phyloP scores from a whole-genome alignment of 129 eudicot genomes.

The Ambrosia trifida region DNA sequence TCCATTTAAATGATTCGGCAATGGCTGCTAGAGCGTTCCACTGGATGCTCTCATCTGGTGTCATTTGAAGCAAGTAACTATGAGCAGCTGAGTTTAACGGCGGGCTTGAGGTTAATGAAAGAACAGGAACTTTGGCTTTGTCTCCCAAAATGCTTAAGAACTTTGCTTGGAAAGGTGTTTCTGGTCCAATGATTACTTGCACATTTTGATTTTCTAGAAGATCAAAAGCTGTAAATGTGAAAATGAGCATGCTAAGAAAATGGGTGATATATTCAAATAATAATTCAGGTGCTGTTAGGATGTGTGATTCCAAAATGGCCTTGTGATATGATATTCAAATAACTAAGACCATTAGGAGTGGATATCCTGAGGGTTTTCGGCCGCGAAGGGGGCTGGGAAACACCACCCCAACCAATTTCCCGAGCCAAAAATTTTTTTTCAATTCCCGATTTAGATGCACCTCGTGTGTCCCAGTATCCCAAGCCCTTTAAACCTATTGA shows the following conservation, averaged over 20 bases:
- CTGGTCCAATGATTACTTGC: conserved; percentile 36
- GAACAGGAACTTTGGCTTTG: conserved; percentile 34
- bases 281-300: neutral
- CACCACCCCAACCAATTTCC: no score
- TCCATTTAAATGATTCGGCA: conserved; percentile 36
- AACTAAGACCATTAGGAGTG: neutral
- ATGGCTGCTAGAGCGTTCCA: conserved; percentile 31
- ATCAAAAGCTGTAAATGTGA: conserved; percentile 30
- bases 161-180: conserved; percentile 28
- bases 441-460: no score
- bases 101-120: conserved; percentile 29
- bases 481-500: no score
- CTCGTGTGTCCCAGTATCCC: no score
- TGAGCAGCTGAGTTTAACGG: neutral
- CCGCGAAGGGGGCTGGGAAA: no score
- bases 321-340: neutral
- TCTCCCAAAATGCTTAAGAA: conserved; percentile 26
- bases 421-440: no score
- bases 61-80: conserved; percentile 32
- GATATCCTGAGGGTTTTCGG: no score
- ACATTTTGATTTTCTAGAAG: conserved; percentile 36
- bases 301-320: neutral
- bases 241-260: conserved; percentile 7
- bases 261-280: neutral
- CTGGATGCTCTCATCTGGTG: conserved; percentile 32